Evolutionary conservation across 2,329 filamentous ascomycete genomes (phyloP), one percentile per base, ranked within the genome.

Genomic region (Talaromyces sp.): DNA sequence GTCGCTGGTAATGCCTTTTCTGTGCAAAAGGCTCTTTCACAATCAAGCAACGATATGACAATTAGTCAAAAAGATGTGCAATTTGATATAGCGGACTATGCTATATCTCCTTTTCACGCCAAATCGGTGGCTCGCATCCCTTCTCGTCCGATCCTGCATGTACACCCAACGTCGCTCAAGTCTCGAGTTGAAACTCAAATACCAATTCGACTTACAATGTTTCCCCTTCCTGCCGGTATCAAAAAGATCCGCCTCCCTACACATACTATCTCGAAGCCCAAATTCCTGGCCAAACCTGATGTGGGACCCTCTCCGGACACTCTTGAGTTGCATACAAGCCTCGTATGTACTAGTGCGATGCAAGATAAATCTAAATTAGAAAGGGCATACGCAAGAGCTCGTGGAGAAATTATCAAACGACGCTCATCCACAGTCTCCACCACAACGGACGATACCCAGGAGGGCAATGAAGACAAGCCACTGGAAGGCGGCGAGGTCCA

Each of bases 131-230:
- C 62, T 13, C 54, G 62, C 7, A 65, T 68, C 50, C 70, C 75
- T 25, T 65, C 73, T 25, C 71, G 71, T 36, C 76, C 77, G 21
- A 65, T 73, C 53, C 71, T 89, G 39, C 82, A 80, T 11, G 83
- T 89, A 43, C 80, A 86, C 62, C 84, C 85, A 5, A 89, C 84
- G 3, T 87, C 87, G 5, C 70, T 84, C 58, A 97, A 97, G 74
- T 96, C 92, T 15, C 86, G 94, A 21, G 94, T 97, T 17, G 94
- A 99, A 77, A 97, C 94, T 0, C 94, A 97, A 70, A 97, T 97
- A 65, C 89, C 89, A 8, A 90, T 97, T 64, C 87, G 87, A 66
- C 81, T 97, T 73, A 88, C 86, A 0, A 75, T 97, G 39, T 87
- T 85, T 58, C 85, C 89, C 19, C 78, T 96, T 48, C 91, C 92